Evolutionary conservation across 164 flowering plant genomes (phyloP), one percentile per base, ranked within the genome.

Genomic region (Echeveria elegans): DNA sequence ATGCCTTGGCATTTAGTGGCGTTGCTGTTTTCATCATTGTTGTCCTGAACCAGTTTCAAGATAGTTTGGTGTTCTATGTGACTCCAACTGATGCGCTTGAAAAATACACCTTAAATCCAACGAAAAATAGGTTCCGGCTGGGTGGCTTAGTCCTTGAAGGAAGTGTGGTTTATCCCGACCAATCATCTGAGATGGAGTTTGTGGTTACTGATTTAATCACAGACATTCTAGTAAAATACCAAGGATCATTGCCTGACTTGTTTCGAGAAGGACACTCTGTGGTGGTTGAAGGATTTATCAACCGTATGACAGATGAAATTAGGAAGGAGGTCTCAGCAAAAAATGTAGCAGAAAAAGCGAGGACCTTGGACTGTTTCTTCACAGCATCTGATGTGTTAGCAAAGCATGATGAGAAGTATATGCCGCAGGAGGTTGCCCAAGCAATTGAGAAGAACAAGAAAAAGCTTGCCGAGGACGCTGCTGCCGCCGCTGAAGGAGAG

Each of bases 401-500:
- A 0, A 92, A 92, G 85, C 98, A 92, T 50, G 98, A 92, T 47
- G 96, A 90, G 83, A 92, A 92, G 82, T 92, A 92, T 70, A 92
- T 92, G 96, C 98, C 96, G 0, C 34, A 69, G 21, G 98, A 92
- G 62, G 92, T 92, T 12, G 98, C 96, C 0, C 76, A 73, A 8
- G 96, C 90, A 0, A 74, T 92, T 5, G 96, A 90, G 83, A 87
- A 79, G 85, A 92, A 92, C 68, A 92, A 83, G 75, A 83, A 84
- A 74, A 72, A 66, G 65, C 36, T 83, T 15, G 72, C 71, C 0
- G 61, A 56, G 31, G 61, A 28, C 30, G 41, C 58, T 38, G 70
- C 32, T 24, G 67, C 47, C 2, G 45, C 45, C 4, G 47, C 77
- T 63, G 80, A 56, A 14, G 80, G 64, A 14, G 68, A 56, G 50